Evolutionary conservation across 768 basidiomycete species (phyloP), one percentile per base, ranked within the genome.

Genomic region (Boletus pseudopeckii): DNA sequence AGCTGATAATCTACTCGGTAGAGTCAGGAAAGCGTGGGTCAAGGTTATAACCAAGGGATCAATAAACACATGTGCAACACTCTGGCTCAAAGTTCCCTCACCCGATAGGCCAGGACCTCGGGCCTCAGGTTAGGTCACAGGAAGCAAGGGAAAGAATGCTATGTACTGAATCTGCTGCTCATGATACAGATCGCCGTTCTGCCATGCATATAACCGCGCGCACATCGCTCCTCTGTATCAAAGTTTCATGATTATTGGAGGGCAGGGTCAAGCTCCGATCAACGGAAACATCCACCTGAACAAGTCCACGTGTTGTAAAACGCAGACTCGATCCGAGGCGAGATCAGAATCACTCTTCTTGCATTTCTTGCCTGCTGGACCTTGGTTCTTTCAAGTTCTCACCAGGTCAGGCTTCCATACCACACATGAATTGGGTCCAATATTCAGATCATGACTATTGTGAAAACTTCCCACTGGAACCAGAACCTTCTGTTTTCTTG

Each of bases 21-120:
- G 50, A 57, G 48, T 43, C 53, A 51, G 15, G 39, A 42, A 38
- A 53, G 50, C 22, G 54, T 55, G 61, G 54, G 52, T 58, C 55
- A 45, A 52, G 44, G 40, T 48, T 30, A 47, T 47, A 9, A 37
- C 40, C 20, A 34, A 50, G 58, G 58, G 58, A 52, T 55, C 50
- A 41, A 26, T 26, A n/a, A 48, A 39, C 34, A 48, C 18, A 28
- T 28, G 28, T 11, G 10, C 1, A 28, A 2, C 10, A 42, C 18
- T 22, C 32, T 39, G 20, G 24, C 44, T 50, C 43, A 24, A 32
- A 33, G 34, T 39, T 53, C 44, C 45, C 32, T 26, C 38, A 20
- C 26, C 22, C 18, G 30, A 50, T 45, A 42, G 41, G 28, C 14
- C 40, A 50, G 52, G 33, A 22, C 33, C 42, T 48, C 37, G 26